Base-by-base conservation (phyloP, 2,329 filamentous ascomycete genomes). In the Paecilomyces sp. region DNA sequence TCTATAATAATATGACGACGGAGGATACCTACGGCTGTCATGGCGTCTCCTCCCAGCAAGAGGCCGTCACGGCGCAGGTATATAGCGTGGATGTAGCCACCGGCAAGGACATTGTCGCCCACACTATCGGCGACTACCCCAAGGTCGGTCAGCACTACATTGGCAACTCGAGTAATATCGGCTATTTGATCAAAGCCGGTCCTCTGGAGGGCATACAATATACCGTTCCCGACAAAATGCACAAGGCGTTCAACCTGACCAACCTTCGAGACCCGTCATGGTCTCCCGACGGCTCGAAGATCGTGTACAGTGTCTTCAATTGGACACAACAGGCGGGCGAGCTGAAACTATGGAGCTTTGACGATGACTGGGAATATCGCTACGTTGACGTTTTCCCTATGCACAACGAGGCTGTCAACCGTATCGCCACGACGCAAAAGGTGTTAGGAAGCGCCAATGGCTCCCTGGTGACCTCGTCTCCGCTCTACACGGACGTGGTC, bases 11-110 rank as follows among this genome's bases (percentile, higher is more conserved):
- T 53, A 71, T 79, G 61, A 73, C 71, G 1, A 68, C 64, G 0
- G 74, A 75, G 58, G 61, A 68, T 4, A 79, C 76, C 0, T 79
- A 72, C 62, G 66, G 70, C 34, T 70, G 75, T 4, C 78, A 78
- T 57, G 63, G n/a, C 3, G 31, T 33, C 31, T 47, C 41, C 18
- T 18, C 18, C 13, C 7, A 18, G 7, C n/a, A 9, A 8, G 18
- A n/a, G 13, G n/a, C 41, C 2, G 41, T 60, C 9, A 65, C 64
- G 50, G 64, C 63, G 24, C 67, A 60, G 6, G 66, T 69, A 22
- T 65, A 64, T 3, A 71, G 73, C 1, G 72, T 79, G 1, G 76
- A 79, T 57, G 70, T 79, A 41, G 72, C 70, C 3, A 79, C 75
- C 0, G 74, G 76, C 0, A 55, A 57, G 2, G 70, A 78, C 61